Percentiles rank a stretch among this genome's conserved stretches.
Evolutionary conservation across 352 stramenopile species (phyloP).

Genomic region (Globisporangium polare): DNA sequence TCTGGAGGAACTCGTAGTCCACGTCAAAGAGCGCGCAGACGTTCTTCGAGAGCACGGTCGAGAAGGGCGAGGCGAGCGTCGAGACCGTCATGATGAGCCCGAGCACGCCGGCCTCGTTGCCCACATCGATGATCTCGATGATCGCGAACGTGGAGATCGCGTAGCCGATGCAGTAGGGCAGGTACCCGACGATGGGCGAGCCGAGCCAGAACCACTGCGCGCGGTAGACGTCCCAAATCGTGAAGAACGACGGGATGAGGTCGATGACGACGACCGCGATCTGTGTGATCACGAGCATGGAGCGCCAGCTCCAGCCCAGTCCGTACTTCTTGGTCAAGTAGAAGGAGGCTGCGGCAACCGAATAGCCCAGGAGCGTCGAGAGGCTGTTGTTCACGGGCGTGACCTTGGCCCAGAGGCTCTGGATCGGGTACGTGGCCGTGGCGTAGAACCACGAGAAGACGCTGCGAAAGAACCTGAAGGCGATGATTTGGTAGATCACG

Average conservation of each 20-base stretch:
- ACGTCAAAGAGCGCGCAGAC: slow-evolving; percentile 16
- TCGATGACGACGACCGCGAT: slow-evolving; percentile 19
- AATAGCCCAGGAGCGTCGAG: slow-evolving; percentile 30
- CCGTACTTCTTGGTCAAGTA: slow-evolving; percentile 30
- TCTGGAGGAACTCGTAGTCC: slow-evolving; percentile 15
- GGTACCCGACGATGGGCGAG: slow-evolving; percentile 17
- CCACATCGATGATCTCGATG: slow-evolving; percentile 20
- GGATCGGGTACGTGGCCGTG: slow-evolving; percentile 36
- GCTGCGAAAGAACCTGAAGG: slow-evolving; percentile 57
- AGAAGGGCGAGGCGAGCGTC: slow-evolving; percentile 21
- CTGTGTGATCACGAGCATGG: slow-evolving; percentile 35
- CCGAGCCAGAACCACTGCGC: slow-evolving; percentile 36
- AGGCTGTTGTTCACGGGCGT: slow-evolving; percentile 38
- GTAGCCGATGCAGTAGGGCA: slow-evolving; percentile 18
- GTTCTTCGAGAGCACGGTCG: slow-evolving; percentile 17
- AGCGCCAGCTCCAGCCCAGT: slow-evolving; percentile 52
- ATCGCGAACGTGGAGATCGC: slow-evolving; percentile 17
- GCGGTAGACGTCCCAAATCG: slow-evolving; percentile 32
- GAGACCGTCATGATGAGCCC: slow-evolving; percentile 22
- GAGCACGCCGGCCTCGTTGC: slow-evolving; percentile 22
- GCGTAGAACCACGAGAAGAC: slow-evolving; percentile 44
- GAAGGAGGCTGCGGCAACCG: slow-evolving; percentile 29
- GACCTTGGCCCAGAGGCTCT: slow-evolving; percentile 42
- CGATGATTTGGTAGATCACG: slow-evolving; percentile 51
- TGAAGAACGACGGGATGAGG: slow-evolving; percentile 24